These are phyloP conservation scores for Meripilus lineatus DNA, from an alignment of 1,284 basidiomycete species.

Conservation along the genomic window DNA sequence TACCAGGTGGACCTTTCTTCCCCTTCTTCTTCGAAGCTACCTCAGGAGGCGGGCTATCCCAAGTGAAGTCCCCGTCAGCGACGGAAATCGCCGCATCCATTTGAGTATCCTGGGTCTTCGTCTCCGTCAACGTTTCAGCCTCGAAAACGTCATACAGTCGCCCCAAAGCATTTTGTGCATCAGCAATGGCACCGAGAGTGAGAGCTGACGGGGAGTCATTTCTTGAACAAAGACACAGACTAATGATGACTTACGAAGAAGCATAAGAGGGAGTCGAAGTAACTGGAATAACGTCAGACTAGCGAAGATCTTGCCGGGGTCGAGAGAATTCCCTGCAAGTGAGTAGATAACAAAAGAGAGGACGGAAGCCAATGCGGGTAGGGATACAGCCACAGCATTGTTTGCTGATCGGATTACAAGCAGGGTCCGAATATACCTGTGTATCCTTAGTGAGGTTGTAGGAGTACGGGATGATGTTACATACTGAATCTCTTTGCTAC, in stretches of 20 bases:
- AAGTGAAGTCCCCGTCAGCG: constrained; percentile 70
- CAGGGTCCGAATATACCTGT: constrained; percentile 68
- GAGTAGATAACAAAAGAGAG: constrained; percentile 84
- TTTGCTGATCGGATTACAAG: constrained; percentile 71
- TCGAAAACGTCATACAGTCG: constrained; percentile 72
- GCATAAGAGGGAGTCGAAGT: constrained; percentile 71
- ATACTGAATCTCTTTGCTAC: constrained; percentile 69
- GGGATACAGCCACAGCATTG: constrained; percentile 61
- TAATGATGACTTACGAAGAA: constrained; percentile 47
- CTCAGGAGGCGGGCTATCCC: constrained; percentile 74
- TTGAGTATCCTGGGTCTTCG: constrained; percentile 42
- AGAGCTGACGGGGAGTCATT: constrained; percentile 42
- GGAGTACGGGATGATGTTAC: constrained; percentile 11
- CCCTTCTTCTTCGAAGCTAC: constrained; percentile 33
- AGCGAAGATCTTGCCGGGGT: constrained; percentile 74
- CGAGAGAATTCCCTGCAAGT: constrained; percentile 59
- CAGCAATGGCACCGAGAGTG: constrained; percentile 71
- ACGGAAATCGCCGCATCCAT: constrained; percentile 62
- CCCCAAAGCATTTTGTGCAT: constrained; percentile 71
- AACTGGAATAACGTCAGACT: constrained; percentile 82
- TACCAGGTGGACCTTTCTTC: constrained; percentile 17
- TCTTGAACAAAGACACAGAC: constrained; percentile 12
- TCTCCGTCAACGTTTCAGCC: constrained; percentile 68
- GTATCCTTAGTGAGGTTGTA: not conserved
- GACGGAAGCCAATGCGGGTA: constrained; percentile 82